phyloP scores from a whole-genome alignment of 2,329 filamentous ascomycete genomes.

The Pseudogymnoascus sp. region DNA sequence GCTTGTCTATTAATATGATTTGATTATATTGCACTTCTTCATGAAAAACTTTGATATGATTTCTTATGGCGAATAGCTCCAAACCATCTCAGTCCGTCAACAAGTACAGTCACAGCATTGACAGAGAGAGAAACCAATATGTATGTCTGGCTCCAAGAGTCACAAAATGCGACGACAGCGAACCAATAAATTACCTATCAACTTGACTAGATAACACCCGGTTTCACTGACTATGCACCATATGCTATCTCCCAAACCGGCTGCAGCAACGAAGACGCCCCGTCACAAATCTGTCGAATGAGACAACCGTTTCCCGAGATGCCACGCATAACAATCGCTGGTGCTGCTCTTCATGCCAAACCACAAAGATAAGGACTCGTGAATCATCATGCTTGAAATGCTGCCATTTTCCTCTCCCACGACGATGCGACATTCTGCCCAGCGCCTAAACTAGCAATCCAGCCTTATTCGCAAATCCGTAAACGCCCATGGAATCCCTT shows the following conservation, averaged over 20 bases:
- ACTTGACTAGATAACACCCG: background rate
- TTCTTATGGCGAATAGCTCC: background rate
- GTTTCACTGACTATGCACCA: background rate
- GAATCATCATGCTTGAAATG: background rate
- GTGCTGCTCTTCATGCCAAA: background rate
- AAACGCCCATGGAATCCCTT: slow-evolving; percentile 3
- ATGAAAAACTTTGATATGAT: background rate
- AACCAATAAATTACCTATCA: background rate
- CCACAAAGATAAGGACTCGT: background rate
- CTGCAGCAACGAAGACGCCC: background rate
- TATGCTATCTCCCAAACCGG: background rate
- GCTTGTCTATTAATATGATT: background rate
- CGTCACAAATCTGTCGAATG: background rate
- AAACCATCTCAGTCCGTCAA: background rate
- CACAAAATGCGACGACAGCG: background rate
- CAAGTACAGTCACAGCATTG: background rate
- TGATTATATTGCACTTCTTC: background rate
- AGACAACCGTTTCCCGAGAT: background rate
- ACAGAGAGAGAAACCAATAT: background rate
- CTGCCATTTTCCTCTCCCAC: background rate
- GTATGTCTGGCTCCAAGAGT: background rate
- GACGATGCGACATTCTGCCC: slow-evolving; percentile 3
- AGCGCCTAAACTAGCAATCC: slow-evolving; percentile 5
- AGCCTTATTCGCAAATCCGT: slow-evolving; percentile 4
- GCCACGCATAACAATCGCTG: background rate